Base-by-base conservation (phyloP, 148 eudicot species). In the Camellia granthamiana region DNA sequence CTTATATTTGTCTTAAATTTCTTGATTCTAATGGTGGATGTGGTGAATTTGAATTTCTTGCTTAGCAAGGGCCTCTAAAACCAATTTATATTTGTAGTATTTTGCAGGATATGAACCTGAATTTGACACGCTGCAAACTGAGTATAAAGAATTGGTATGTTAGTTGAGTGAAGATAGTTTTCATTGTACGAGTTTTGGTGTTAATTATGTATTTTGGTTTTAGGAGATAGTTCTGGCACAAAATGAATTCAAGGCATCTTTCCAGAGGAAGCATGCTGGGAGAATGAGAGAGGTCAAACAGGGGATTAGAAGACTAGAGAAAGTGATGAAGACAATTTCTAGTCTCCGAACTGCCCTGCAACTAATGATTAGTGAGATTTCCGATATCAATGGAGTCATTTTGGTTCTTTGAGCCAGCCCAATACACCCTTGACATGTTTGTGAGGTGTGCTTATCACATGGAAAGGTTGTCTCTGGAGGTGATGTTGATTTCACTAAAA, bases 61-160 rank as follows among this genome's bases (percentile, higher is more conserved):
- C 21, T 54, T 78, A 63, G 6, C 75, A 3, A 19, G 9, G 1
- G 54, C 18, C 11, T 73, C 82, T 80, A 54, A 65, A 2, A 72
- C 51, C 23, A 30, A 65, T 47, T 38, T 52, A 38, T 78, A 68
- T 30, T 3, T 41, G 59, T 90, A 96, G 99, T 56, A 72, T 91
- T 82, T 87, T 96, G 79, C 99, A 96, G 93, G 99, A 96, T 81
- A 87, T 96, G 80, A 93, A 87, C 61, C 85, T 81, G 95, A 91
- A 83, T 96, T 90, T 60, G 89, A 89, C 60, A 83, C 85, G 56
- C 87, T 93, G 81, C 90, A 84, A 79, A 78, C 85, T 0, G 97
- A 96, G 87, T 88, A 82, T 78, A 86, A 87, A 68, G 95, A 91
- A 83, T 81, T 93, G 98, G 99, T 96, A 90, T 87, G 93, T 85